Conservation (phyloP, 768 basidiomycete species). For the Phlebiopsis flavidoalba region DNA sequence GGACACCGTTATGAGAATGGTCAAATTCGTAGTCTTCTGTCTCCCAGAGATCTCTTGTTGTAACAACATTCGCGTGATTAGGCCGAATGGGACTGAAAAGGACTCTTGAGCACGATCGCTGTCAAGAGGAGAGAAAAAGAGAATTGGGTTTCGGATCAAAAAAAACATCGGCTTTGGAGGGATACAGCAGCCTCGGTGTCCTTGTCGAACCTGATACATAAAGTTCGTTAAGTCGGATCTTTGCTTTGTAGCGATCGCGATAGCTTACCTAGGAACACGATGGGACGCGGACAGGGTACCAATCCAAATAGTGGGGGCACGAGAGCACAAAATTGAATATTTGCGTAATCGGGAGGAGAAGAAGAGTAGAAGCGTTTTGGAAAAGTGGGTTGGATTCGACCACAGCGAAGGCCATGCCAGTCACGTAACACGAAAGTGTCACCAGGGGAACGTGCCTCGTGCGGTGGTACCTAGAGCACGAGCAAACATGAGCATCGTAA, state of each 20-base stretch:
- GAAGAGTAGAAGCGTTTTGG: constrained; percentile 93
- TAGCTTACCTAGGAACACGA: constrained; percentile 76
- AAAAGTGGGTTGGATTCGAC: constrained; percentile 96
- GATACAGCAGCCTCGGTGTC: constrained; percentile 73
- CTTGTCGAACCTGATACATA: constrained; percentile 56
- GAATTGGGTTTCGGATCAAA: constrained; percentile 57
- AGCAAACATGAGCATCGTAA: neutral
- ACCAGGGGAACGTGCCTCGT: constrained; percentile 86
- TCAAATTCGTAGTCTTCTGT: constrained; percentile 81
- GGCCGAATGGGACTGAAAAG: constrained; percentile 63
- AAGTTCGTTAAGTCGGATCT: neutral
- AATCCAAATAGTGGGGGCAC: constrained; percentile 93
- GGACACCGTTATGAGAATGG: constrained; percentile 81
- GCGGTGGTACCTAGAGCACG: constrained; percentile 85
- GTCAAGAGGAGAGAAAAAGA: constrained; percentile 47
- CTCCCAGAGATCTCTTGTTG: constrained; percentile 48
- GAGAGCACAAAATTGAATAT: constrained; percentile 96
- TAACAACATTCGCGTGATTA: constrained; percentile 56
- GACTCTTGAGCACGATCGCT: constrained; percentile 47
- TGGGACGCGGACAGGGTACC: constrained; percentile 93
- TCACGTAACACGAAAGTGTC: constrained; percentile 97
- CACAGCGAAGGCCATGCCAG: constrained; percentile 98
- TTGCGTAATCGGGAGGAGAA: constrained; percentile 89
- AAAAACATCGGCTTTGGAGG: constrained; percentile 61
- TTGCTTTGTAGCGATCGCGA: neutral